Conservation (phyloP, 306 rosid genomes). For the Casuarina glauca region DNA sequence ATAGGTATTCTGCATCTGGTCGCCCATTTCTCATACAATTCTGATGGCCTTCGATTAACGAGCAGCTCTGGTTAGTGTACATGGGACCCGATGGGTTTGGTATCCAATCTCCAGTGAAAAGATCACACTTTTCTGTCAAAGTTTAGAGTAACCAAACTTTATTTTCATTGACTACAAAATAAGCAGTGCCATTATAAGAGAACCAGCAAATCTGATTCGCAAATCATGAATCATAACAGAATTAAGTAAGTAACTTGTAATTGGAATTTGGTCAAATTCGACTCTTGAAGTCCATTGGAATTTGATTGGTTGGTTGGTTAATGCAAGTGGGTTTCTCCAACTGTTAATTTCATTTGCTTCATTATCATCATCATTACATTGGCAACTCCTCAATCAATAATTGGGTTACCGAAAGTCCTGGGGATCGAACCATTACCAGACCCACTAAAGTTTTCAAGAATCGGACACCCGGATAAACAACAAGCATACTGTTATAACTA, state of each 20-base stretch:
- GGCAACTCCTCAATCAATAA: background rate
- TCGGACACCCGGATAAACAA: background rate
- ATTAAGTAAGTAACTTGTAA: background rate
- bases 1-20: conserved; percentile 65
- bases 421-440: background rate
- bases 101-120: conserved; percentile 80
- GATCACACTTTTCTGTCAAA: conserved; percentile 68
- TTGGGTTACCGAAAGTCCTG: background rate
- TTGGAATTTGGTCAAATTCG: background rate
- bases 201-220: background rate
- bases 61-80: conserved; percentile 75
- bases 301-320: background rate
- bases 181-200: background rate
- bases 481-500: background rate
- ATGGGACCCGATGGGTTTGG: conserved; percentile 61
- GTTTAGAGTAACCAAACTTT: conserved; percentile 5
- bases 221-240: background rate
- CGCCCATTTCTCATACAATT: conserved; percentile 86
- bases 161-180: conserved; percentile 16
- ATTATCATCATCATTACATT: background rate
- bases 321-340: background rate
- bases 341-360: background rate
- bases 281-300: background rate
- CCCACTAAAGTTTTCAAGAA: background rate
- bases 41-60: conserved; percentile 79